These are phyloP conservation scores for Kwoniella botswanensis DNA, from an alignment of 768 basidiomycete genomes.

Conservation along the genomic window DNA sequence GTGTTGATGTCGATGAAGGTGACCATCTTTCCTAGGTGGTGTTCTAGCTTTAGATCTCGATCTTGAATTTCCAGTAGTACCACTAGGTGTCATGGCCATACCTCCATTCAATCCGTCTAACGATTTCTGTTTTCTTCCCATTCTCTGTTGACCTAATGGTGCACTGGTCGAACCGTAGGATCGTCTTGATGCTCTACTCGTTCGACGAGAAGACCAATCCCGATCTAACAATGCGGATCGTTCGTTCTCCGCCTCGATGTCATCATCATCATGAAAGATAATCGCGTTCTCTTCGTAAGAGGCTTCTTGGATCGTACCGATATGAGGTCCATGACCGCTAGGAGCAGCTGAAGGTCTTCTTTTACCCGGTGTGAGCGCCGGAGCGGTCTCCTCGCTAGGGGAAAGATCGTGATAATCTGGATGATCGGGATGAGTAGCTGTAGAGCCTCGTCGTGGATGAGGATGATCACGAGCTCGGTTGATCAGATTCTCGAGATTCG, in stretches of 20 bases:
- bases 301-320: conserved; percentile 39
- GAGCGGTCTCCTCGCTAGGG: conserved; percentile 13
- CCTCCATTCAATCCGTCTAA: conserved; percentile 13
- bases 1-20: neutral
- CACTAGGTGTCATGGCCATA: conserved; percentile 1
- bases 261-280: conserved; percentile 40
- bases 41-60: conserved; percentile 47
- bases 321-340: conserved; percentile 20
- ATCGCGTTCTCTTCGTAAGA: conserved; percentile 41
- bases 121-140: conserved; percentile 10
- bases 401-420: conserved; percentile 17
- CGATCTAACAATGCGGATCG: conserved; percentile 20
- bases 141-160: conserved; percentile 17
- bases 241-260: conserved; percentile 36
- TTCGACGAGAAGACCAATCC: conserved; percentile 19
- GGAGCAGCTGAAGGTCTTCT: conserved; percentile 19
- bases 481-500: conserved; percentile 53
- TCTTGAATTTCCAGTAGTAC: conserved; percentile 34
- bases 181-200: conserved; percentile 15
- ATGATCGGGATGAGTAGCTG: conserved; percentile 1
- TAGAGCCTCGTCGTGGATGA: conserved; percentile 33
- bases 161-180: conserved; percentile 35
- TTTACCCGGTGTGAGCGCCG: conserved; percentile 3
- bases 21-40: conserved; percentile 36
- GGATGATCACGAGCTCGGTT: conserved; percentile 46